Evolutionary conservation across 2,329 filamentous ascomycete species (phyloP), one percentile per base, ranked within the genome.

Genomic region (Fusarium fujikuroi): DNA sequence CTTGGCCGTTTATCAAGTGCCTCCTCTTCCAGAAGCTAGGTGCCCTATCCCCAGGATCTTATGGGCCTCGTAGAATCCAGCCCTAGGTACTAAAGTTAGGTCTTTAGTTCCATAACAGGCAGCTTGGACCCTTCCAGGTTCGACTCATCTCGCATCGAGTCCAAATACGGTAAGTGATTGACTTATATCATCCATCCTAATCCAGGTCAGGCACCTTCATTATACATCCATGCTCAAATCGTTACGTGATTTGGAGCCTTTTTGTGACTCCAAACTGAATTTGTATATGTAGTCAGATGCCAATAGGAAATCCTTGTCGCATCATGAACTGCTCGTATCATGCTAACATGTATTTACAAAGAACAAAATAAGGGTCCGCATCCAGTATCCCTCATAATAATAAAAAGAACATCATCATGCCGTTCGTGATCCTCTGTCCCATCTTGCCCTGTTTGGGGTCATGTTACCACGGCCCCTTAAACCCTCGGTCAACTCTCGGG

Each of bases 91-190:
- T 12, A 11, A 32, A 12, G 11, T 32, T 32, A 21, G 21, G 28
- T n/a, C 23, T 42, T 23, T 34, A 34, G 25, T 9, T 34, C 7
- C 8, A 30, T 30, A 59, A 11, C 7, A 39, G 15, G 47, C 47
- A 30, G 44, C 16, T 66, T 46, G 18, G 30, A 53, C 18, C 54
- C 36, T 75, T 30, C 30, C 30, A 30, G 30, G 30, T 30, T 76
- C 72, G 74, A 76, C 75, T 76, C 75, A 76, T 76, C 44, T 50
- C 58, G 62, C 60, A 49, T 74, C 60, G 42, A 60, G 50, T 57
- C 66, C 74, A 61, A 69, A 75, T 67, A 47, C 52, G 70, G 74
- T 46, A 76, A 69, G 59, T 69, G 60, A 65, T 56, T 34, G 23
- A 42, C 21, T 25, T 42, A 10, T 39, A 57, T 46, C 34, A 40